Base-by-base conservation (phyloP, 192 early-diverging fungal genomes). In the Gaertneriomyces semiglobifer region DNA sequence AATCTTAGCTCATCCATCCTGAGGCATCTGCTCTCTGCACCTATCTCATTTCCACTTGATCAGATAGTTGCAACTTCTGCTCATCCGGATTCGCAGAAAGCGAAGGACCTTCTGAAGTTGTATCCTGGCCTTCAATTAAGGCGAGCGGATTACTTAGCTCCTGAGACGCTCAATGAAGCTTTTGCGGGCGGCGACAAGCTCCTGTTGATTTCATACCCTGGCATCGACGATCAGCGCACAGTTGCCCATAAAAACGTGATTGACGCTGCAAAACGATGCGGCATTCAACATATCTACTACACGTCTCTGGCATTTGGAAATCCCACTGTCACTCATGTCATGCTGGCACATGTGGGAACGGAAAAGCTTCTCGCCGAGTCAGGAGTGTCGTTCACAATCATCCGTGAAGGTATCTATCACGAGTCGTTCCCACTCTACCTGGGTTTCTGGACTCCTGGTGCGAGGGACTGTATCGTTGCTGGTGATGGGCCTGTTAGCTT, bases 151-250 rank as follows among this genome's bases (percentile, higher is more conserved):
- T 33, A 33, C 25, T 33, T 33, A 33, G 25, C 25, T 33, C 25
- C 25, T 33, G 25, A 33, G 25, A 33, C 25, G 25, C 25, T 33
- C 25, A 2, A 33, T 33, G 25, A 33, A 33, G 25, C 25, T 33
- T 33, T 33, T 33, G 25, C 25, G 2, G 25, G 25, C 25, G 25
- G 25, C 0, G 25, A 33, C 0, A 33, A 33, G 25, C 25, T 33
- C 25, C 1, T 33, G 25, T 33, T 33, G 2, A 33, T 33, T 2
- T 33, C 25, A 33, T 33, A 33, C 25, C 25, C 25, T 33, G n/a
- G 61, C 58, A 62, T 58, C n/a, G 44, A 19, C n/a, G 61, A n/a
- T 14, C 16, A 59, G 58, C n/a, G 45, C 0, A 59, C 18, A 4
- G 18, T 16, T n/a, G n/a, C n/a, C 38, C 61, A 20, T 51, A 61